phyloP scores from a whole-genome alignment of 768 basidiomycete species.

The Amanita jacksonii region DNA sequence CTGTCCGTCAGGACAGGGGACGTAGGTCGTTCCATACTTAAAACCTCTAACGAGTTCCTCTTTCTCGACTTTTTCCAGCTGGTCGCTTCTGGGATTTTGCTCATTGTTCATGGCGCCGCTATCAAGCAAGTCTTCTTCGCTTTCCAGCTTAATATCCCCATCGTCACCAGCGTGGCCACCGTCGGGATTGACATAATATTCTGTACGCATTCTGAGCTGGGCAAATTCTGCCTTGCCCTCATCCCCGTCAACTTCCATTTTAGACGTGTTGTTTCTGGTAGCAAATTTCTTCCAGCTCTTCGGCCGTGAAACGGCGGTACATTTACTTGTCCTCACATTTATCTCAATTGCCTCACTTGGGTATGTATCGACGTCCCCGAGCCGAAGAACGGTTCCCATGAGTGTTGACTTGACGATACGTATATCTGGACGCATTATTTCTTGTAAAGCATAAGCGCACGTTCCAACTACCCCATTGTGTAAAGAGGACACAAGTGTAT shows the following conservation, averaged over 20 bases:
- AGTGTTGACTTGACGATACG: slow-evolving; percentile 61
- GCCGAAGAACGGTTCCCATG: slow-evolving; percentile 52
- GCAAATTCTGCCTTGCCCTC: slow-evolving; percentile 28
- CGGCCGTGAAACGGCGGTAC: slow-evolving; percentile 59
- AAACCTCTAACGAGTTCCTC: slow-evolving; percentile 75
- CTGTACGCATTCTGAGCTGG: slow-evolving; percentile 37
- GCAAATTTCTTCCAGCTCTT: slow-evolving; percentile 76
- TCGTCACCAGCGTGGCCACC: slow-evolving; percentile 29
- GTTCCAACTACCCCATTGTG: slow-evolving; percentile 50
- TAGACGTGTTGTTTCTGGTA: slow-evolving; percentile 25
- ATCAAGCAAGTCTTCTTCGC: slow-evolving; percentile 21
- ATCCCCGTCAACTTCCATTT: slow-evolving; percentile 26
- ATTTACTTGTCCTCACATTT: slow-evolving; percentile 68
- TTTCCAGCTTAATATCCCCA: slow-evolving; percentile 32
- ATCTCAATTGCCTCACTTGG: slow-evolving; percentile 71
- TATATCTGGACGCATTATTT: slow-evolving; percentile 52
- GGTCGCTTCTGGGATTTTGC: slow-evolving; percentile 24
- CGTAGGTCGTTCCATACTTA: slow-evolving; percentile 86
- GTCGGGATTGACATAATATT: slow-evolving; percentile 48
- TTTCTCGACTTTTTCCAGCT: slow-evolving; percentile 54
- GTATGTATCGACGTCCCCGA: slow-evolving; percentile 66
- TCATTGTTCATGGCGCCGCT: slow-evolving; percentile 19
- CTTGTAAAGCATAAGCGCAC: slow-evolving; percentile 54
- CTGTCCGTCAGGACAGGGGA: slow-evolving; percentile 77
- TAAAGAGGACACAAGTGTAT: slow-evolving; percentile 30